A percentile compares a stretch with the other conserved stretches of the same genome.
phyloP scores from a whole-genome alignment of 805 yeast genomes.

The Metschnikowia continentalis region DNA sequence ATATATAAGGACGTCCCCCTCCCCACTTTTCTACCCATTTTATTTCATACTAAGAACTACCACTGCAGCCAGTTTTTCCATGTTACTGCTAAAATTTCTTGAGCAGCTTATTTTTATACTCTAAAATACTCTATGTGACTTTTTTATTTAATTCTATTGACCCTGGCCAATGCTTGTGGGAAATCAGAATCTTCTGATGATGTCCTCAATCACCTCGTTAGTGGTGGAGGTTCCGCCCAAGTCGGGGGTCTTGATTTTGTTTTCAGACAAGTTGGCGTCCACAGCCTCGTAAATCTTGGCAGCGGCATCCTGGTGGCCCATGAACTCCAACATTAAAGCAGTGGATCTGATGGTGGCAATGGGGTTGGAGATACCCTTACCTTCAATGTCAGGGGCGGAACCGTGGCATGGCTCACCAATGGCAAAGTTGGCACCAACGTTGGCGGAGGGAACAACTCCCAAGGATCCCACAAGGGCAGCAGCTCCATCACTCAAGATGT shows the following conservation, averaged over 20 bases:
- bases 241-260: slow-evolving; percentile 83
- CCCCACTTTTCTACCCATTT: no score
- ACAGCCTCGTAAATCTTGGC: slow-evolving; percentile 91
- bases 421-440: slow-evolving; percentile 93
- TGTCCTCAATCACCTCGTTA: slow-evolving; percentile 80
- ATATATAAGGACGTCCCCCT: slow-evolving; percentile 1
- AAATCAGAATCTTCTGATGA: slow-evolving; percentile 47
- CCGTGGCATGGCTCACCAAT: slow-evolving; percentile 99
- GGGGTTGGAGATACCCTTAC: slow-evolving; percentile 91
- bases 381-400: slow-evolving; percentile 98
- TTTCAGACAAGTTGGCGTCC: slow-evolving; percentile 84
- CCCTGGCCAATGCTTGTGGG: neutral
- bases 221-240: slow-evolving; percentile 89
- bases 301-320: slow-evolving; percentile 88
- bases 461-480: slow-evolving; percentile 97
- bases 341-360: slow-evolving; percentile 97
- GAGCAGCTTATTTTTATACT: no score
- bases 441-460: slow-evolving; percentile 97
- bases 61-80: no score
- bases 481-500: slow-evolving; percentile 94
- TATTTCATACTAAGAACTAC: no score
- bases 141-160: neutral
- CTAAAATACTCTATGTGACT: no score
- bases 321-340: slow-evolving; percentile 94
- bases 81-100: no score